Evolutionary conservation across 2,329 filamentous ascomycete species (phyloP).

Genomic region (Stachybotrys elegans): DNA sequence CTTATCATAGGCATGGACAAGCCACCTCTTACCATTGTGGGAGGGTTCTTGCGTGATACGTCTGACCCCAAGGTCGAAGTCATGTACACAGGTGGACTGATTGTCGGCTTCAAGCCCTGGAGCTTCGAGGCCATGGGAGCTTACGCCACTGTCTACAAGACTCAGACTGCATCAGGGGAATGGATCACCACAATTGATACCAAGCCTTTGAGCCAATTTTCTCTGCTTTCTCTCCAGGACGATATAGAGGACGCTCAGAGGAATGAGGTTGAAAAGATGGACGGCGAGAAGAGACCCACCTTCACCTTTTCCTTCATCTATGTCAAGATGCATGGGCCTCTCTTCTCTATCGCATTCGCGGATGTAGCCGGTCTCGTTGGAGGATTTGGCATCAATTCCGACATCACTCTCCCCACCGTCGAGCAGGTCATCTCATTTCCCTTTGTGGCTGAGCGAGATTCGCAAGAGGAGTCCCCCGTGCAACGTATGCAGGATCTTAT

Average conservation of each 20-base stretch:
- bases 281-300: neutral
- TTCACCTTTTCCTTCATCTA: conserved; percentile 31
- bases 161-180: neutral
- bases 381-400: conserved; percentile 36
- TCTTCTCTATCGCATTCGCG: conserved; percentile 31
- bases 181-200: no score
- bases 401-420: conserved; percentile 22
- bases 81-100: conserved; percentile 32
- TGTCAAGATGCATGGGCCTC: conserved; percentile 30
- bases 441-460: conserved; percentile 8
- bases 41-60: neutral
- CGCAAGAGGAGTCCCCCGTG: no score
- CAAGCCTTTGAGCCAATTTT: no score
- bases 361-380: conserved; percentile 26
- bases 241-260: no score
- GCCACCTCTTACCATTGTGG: neutral
- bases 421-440: conserved; percentile 13
- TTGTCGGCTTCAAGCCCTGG: conserved; percentile 27
- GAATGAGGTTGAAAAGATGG: neutral
- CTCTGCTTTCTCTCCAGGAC: conserved; percentile 10
- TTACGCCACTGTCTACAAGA: conserved; percentile 23
- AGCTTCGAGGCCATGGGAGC: conserved; percentile 33
- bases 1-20: neutral
- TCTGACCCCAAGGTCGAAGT: conserved; percentile 12
- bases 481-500: conserved; percentile 1